Conservation (phyloP, 2,329 filamentous ascomycete genomes). For the Paecilomyces sp. region DNA sequence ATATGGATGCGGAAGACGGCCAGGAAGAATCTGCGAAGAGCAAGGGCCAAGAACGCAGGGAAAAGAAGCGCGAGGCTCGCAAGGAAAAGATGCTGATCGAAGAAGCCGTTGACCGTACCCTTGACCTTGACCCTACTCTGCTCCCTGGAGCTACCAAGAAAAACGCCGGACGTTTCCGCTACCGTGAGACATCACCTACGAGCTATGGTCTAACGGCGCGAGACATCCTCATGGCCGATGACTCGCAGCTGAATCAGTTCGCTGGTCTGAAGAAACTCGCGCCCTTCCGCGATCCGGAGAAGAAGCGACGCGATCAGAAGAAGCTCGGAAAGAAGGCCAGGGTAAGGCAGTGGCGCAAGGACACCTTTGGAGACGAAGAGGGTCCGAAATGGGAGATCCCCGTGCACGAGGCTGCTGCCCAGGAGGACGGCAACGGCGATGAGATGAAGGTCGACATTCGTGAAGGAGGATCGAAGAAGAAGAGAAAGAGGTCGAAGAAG, state of each 20-base stretch:
- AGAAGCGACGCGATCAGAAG: slow-evolving; percentile 86
- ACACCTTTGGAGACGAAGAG: slow-evolving; percentile 57
- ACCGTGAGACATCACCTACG: slow-evolving; percentile 87
- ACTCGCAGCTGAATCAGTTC: slow-evolving; percentile 79
- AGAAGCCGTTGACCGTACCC: slow-evolving; percentile 71
- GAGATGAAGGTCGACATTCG: slow-evolving; percentile 34
- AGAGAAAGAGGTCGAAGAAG: slow-evolving; percentile 40
- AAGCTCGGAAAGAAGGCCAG: slow-evolving; percentile 86
- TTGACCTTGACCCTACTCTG: slow-evolving; percentile 64
- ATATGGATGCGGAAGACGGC: slow-evolving; percentile 33
- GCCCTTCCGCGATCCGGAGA: slow-evolving; percentile 76
- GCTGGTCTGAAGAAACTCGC: slow-evolving; percentile 93
- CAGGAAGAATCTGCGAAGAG: slow-evolving; percentile 39
- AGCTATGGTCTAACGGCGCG: slow-evolving; percentile 81
- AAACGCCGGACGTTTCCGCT: slow-evolving; percentile 62
- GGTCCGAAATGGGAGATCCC: slow-evolving; percentile 32
- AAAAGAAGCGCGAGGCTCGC: slow-evolving; percentile 65
- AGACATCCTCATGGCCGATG: slow-evolving; percentile 87
- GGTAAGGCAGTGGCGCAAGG: slow-evolving; percentile 74
- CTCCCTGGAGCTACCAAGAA: slow-evolving; percentile 49
- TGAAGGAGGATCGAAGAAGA: slow-evolving; percentile 31
- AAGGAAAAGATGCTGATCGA: slow-evolving; percentile 79
- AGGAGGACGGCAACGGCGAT: slow-evolving; percentile 14
- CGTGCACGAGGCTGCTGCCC: slow-evolving; percentile 6
- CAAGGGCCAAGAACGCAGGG: slow-evolving; percentile 43